Conservation (phyloP, 345 rosid species). For the Lagerstroemia speciosa region DNA sequence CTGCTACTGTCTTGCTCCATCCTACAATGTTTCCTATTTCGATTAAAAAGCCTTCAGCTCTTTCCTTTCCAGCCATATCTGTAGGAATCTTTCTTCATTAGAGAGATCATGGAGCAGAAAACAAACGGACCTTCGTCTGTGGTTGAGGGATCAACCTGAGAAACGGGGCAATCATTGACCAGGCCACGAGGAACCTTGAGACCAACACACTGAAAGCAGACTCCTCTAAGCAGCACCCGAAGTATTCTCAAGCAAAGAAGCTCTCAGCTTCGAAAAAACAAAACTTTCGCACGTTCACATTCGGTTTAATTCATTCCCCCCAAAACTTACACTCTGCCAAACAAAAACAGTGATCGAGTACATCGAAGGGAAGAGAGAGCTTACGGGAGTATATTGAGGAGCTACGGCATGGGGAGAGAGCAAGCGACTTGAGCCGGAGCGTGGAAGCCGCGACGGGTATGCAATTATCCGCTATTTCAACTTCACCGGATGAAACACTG, state of each 20-base stretch:
- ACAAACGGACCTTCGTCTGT: too few relatives aligned
- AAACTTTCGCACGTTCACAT: not conserved
- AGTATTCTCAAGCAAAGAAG: not conserved
- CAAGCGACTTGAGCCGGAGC: conserved; percentile 35
- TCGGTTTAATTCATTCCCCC: not conserved
- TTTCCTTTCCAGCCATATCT: too few relatives aligned
- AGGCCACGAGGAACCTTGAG: too few relatives aligned
- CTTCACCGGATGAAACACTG: not conserved
- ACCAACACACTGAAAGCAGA: too few relatives aligned
- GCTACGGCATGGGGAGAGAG: conserved; percentile 43
- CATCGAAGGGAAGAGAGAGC: conserved; percentile 33
- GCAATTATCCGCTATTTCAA: conserved; percentile 54
- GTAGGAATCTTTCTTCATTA: too few relatives aligned
- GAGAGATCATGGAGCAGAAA: too few relatives aligned
- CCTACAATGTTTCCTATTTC: too few relatives aligned
- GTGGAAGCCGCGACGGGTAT: conserved; percentile 55
- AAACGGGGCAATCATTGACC: too few relatives aligned
- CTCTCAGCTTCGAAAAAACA: not conserved
- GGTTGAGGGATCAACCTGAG: too few relatives aligned
- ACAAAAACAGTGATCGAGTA: conserved; percentile 19
- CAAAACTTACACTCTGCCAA: not conserved
- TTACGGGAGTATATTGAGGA: conserved; percentile 32
- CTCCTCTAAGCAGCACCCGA: not conserved
- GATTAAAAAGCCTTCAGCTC: too few relatives aligned
- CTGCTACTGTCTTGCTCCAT: too few relatives aligned